phyloP scores from a whole-genome alignment of 1,284 basidiomycete species.

The Rhodofomes roseus region DNA sequence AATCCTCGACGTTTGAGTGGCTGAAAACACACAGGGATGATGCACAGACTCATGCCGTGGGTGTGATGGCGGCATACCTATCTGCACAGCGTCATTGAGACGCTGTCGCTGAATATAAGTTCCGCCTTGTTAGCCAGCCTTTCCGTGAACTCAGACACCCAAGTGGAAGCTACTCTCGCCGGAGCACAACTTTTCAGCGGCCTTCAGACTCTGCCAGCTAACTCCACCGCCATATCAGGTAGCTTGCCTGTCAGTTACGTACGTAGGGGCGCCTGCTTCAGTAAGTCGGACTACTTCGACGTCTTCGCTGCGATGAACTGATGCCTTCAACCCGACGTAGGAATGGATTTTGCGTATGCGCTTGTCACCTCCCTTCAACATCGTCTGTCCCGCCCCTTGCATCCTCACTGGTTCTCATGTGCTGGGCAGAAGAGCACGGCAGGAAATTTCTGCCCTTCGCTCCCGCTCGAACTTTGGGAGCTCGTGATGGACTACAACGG shows the following conservation, averaged over 20 bases:
- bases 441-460: background rate
- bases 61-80: too few species aligned
- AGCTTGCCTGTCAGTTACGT: background rate
- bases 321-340: background rate
- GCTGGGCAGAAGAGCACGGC: background rate
- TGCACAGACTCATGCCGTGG: too few species aligned
- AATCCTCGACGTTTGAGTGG: background rate
- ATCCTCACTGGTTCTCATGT: background rate
- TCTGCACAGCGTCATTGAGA: background rate
- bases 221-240: background rate
- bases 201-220: too few species aligned
- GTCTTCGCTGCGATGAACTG: background rate
- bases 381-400: background rate
- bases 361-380: background rate
- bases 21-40: too few species aligned
- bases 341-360: background rate
- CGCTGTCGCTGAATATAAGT: background rate
- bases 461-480: background rate
- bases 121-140: background rate
- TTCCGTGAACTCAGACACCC: too few species aligned
- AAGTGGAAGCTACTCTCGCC: too few species aligned
- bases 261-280: background rate
- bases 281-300: background rate
- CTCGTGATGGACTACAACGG: background rate
- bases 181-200: too few species aligned